Evolutionary conservation across 352 stramenopile genomes (phyloP).

Genomic region (Globisporangium carolinianum): DNA sequence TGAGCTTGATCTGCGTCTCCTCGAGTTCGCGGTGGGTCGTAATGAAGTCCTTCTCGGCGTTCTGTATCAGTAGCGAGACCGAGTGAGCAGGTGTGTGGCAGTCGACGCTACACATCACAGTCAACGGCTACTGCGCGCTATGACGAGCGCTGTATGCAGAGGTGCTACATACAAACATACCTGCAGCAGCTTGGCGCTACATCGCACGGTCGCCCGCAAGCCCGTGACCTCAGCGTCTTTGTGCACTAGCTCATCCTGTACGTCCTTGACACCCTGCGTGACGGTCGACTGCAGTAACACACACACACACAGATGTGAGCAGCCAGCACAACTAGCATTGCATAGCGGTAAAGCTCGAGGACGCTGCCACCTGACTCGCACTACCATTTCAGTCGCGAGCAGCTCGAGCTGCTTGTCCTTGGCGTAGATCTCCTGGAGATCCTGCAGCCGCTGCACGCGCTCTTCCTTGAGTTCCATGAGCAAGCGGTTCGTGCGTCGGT

Average conservation of each 20-base stretch:
- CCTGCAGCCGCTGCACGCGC: slow-evolving; percentile 68
- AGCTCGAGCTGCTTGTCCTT: slow-evolving; percentile 72
- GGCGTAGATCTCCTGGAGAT: slow-evolving; percentile 74
- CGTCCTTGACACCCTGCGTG: slow-evolving; percentile 29
- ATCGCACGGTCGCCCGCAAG: slow-evolving; percentile 50
- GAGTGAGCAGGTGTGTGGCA: background rate
- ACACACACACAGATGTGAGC: too few species aligned
- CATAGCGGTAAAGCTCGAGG: background rate
- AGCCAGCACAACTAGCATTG: background rate
- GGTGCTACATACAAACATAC: slow-evolving; percentile 10
- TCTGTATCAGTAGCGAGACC: slow-evolving; percentile 16
- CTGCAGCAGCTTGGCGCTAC: slow-evolving; percentile 68
- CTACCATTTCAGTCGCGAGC: slow-evolving; percentile 49
- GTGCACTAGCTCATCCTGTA: slow-evolving; percentile 55
- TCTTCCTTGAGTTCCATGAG: slow-evolving; percentile 68
- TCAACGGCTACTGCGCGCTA: too few species aligned
- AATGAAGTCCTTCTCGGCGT: slow-evolving; percentile 69
- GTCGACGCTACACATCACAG: too few species aligned
- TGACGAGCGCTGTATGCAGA: background rate
- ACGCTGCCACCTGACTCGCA: background rate
- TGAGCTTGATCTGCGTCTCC: slow-evolving; percentile 53
- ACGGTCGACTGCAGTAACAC: slow-evolving; percentile 26
- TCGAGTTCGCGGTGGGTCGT: slow-evolving; percentile 59
- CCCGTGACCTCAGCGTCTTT: slow-evolving; percentile 66
- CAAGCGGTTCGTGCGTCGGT: slow-evolving; percentile 57